Conservation (phyloP, 2,329 filamentous ascomycete species). For the Sporothrix inflata region DNA sequence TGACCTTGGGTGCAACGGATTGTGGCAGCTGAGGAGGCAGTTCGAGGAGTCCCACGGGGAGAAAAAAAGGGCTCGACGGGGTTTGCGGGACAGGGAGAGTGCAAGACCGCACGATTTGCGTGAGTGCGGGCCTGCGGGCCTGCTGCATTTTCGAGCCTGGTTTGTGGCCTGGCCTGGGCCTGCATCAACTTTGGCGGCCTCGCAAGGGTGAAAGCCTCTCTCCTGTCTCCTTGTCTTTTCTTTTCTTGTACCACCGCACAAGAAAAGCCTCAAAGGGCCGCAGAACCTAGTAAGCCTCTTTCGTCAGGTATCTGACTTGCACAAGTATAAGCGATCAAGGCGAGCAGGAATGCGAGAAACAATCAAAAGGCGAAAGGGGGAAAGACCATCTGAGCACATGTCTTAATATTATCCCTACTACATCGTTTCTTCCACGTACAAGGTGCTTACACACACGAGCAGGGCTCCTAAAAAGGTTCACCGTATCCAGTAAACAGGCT, state of each 20-base stretch:
- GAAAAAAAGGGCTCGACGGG: neutral
- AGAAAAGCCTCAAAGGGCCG: slow-evolving; percentile 19
- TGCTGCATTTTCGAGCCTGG: neutral
- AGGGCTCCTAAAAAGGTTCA: neutral
- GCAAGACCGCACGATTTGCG: neutral
- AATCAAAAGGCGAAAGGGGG: neutral
- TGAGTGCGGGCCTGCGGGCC: slow-evolving; percentile 5
- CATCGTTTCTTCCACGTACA: neutral
- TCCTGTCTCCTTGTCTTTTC: neutral
- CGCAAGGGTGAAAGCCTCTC: neutral
- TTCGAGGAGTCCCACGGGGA: neutral
- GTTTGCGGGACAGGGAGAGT: neutral
- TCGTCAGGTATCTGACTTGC: neutral
- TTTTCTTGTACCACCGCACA: neutral
- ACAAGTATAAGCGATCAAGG: neutral
- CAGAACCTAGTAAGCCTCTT: neutral
- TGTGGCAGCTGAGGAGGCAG: slow-evolving; percentile 12
- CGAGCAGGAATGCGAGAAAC: slow-evolving; percentile 10
- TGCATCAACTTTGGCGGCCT: neutral
- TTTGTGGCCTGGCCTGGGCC: neutral
- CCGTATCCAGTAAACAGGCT: slow-evolving; percentile 4
- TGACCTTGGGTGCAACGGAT: neutral
- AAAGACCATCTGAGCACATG: neutral
- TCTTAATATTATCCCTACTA: neutral
- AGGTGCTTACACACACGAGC: neutral